Evolutionary conservation across 495 filamentous ascomycete species (phyloP).

Genomic region (Cercophora newfieldiana): DNA sequence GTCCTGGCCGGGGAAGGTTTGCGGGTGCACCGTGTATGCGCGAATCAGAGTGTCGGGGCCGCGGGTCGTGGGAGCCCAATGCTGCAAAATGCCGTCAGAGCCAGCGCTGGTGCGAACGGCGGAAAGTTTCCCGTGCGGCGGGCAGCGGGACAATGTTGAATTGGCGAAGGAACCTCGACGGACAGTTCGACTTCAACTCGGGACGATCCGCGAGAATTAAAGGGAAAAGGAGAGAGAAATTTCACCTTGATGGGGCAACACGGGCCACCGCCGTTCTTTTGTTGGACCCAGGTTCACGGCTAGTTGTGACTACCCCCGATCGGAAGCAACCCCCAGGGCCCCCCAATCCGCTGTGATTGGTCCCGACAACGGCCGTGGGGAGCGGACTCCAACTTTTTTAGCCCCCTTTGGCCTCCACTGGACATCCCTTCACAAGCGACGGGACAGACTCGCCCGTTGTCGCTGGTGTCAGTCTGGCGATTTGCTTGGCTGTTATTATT

Average conservation of each 20-base stretch:
- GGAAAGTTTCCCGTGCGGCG: constrained; percentile 1
- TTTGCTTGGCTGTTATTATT: not conserved
- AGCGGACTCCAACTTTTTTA: not conserved
- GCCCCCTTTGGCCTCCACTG: not conserved
- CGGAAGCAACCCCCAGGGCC: not conserved
- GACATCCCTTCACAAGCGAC: not conserved
- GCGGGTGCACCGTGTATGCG: constrained; percentile 1
- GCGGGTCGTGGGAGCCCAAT: not conserved
- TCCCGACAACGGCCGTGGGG: constrained; percentile 8
- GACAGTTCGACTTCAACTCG: constrained; percentile 5
- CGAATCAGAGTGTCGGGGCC: constrained; percentile 7
- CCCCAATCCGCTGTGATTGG: not conserved
- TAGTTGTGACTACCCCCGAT: not conserved
- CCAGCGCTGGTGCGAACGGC: constrained; percentile 1
- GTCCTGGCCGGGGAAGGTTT: constrained; percentile 5
- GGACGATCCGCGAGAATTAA: not conserved
- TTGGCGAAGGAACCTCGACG: constrained; percentile 8
- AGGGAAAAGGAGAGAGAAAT: constrained; percentile 14
- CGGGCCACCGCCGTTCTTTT: constrained; percentile 16
- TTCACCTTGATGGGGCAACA: constrained; percentile 13
- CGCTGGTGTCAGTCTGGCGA: not conserved
- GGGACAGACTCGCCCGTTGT: not conserved
- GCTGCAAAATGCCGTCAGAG: constrained; percentile 3
- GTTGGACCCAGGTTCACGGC: constrained; percentile 5
- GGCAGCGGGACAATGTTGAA: constrained; percentile 16